These are phyloP conservation scores for Pseudophaeomoniella oleicola DNA, from an alignment of 2,329 filamentous ascomycete genomes.

Conservation along the genomic window DNA sequence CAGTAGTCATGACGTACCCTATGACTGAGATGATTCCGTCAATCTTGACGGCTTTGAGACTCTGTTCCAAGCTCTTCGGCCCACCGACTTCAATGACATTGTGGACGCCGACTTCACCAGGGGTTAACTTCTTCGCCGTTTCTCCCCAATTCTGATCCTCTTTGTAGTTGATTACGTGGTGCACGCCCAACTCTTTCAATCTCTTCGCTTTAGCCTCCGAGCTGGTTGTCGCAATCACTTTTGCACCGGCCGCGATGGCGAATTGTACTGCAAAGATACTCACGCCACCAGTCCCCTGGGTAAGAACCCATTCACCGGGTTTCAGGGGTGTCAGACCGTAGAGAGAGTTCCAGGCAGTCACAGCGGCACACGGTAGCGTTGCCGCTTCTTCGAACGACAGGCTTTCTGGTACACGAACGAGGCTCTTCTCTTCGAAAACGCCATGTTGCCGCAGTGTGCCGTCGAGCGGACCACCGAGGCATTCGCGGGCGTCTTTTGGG, in stretches of 20 bases:
- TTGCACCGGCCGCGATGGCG: slow-evolving; percentile 36
- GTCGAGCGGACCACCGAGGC: slow-evolving; percentile 53
- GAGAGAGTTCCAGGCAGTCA: slow-evolving; percentile 54
- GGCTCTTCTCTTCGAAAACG: slow-evolving; percentile 51
- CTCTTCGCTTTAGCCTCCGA: slow-evolving; percentile 38
- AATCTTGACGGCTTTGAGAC: slow-evolving; percentile 32
- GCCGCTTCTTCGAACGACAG: slow-evolving; percentile 39
- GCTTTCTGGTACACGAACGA: slow-evolving; percentile 47
- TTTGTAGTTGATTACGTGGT: slow-evolving; percentile 48
- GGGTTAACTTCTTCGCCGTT: slow-evolving; percentile 35
- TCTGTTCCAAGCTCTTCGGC: slow-evolving; percentile 42
- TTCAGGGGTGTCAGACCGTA: slow-evolving; percentile 38
- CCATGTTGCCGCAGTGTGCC: slow-evolving; percentile 55
- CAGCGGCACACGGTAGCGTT: slow-evolving; percentile 44
- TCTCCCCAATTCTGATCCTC: slow-evolving; percentile 44
- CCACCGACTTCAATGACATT: slow-evolving; percentile 54
- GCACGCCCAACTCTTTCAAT: slow-evolving; percentile 41
- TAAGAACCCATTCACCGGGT: slow-evolving; percentile 42
- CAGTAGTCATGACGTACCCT: slow-evolving; percentile 18
- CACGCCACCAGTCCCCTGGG: slow-evolving; percentile 48
- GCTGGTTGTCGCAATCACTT: slow-evolving; percentile 45
- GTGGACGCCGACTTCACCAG: slow-evolving; percentile 41
- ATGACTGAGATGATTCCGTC: slow-evolving; percentile 37
- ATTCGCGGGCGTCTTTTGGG: slow-evolving; percentile 27
- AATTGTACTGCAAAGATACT: slow-evolving; percentile 37